Evolutionary conservation across 2,329 filamentous ascomycete species (phyloP), one percentile per base, ranked within the genome.

Genomic region (Cladobotryum protrusum): DNA sequence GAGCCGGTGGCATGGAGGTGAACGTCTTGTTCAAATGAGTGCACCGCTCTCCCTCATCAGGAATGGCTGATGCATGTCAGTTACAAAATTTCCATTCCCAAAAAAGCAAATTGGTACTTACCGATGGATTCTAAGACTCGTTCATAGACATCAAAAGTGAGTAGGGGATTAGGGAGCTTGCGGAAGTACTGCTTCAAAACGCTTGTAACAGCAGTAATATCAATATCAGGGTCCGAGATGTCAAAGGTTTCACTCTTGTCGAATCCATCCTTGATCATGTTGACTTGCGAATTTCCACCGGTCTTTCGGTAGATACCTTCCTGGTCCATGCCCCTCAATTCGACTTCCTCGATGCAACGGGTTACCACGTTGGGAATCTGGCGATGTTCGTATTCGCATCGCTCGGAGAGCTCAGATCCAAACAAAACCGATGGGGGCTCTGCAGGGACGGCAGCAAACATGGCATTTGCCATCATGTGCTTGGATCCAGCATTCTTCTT

Each of bases 301-400:
- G 91, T 96, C 76, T 99, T 99, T 62, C 93, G 85, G 72, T 99
- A 99, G 60, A 99, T 95, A 55, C 93, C 93, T 71, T 97, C 93
- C 59, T 95, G 82, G 61, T 97, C 91, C 89, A 99, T 96, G 69
- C 92, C 93, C 64, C 93, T 85, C 18, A 93, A 73, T 68, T 99
- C 93, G 36, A 99, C 93, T 70, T 99, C 92, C 64, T 96, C 89
- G 58, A 99, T 95, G 69, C 93, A 99, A 43, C 90, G 86, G 43
- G 84, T 92, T 40, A 99, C 88, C 24, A 99, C 88, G 55, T 83
- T 85, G 43, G 93, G 93, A 54, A 99, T 92, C 61, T 92, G 84
- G 47, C 87, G 85, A 56, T 87, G 88, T 68, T 99, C 93, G 62
- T 82, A 90, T 45, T 96, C 90, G 62, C 89, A 86, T 55, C 93